A percentile compares a stretch with the other conserved stretches of the same genome.
Evolutionary conservation across 164 flowering plant species (phyloP).

Genomic region (Dillenia turbinata): DNA sequence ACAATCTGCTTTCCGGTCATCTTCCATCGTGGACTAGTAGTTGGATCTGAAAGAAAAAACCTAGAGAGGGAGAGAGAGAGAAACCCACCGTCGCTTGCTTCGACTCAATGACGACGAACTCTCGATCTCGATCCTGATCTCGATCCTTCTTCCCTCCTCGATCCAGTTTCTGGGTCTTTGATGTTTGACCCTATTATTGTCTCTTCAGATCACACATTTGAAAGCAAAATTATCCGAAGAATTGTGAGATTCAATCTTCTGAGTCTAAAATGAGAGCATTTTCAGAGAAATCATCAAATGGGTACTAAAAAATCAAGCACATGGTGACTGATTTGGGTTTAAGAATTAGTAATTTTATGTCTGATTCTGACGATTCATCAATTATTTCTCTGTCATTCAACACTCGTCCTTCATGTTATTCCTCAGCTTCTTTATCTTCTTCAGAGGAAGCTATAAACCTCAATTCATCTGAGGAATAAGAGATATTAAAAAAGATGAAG

Average conservation of each 20-base stretch:
- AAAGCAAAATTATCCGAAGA: constrained; percentile 23
- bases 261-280: too few species aligned
- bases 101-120: too few species aligned
- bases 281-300: too few species aligned
- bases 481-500: constrained; percentile 32
- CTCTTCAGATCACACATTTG: constrained; percentile 85
- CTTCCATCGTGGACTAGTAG: too few species aligned
- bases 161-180: constrained; percentile 57
- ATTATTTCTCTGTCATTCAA: constrained; percentile 51
- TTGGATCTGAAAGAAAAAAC: too few species aligned
- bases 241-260: too few species aligned
- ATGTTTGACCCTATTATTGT: constrained; percentile 92
- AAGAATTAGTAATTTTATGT: constrained; percentile 33
- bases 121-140: too few species aligned
- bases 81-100: too few species aligned
- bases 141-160: too few species aligned
- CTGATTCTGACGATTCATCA: constrained; percentile 60
- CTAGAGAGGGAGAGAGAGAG: too few species aligned
- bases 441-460: constrained; percentile 28
- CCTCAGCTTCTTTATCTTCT: constrained; percentile 44
- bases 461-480: constrained; percentile 43
- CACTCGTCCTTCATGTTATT: constrained; percentile 65
- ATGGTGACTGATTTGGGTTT: constrained; percentile 57
- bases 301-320: constrained; percentile 20
- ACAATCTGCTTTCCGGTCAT: too few species aligned